Base-by-base conservation (phyloP, 768 basidiomycete species). In the Tricholoma bakamatsutake region DNA sequence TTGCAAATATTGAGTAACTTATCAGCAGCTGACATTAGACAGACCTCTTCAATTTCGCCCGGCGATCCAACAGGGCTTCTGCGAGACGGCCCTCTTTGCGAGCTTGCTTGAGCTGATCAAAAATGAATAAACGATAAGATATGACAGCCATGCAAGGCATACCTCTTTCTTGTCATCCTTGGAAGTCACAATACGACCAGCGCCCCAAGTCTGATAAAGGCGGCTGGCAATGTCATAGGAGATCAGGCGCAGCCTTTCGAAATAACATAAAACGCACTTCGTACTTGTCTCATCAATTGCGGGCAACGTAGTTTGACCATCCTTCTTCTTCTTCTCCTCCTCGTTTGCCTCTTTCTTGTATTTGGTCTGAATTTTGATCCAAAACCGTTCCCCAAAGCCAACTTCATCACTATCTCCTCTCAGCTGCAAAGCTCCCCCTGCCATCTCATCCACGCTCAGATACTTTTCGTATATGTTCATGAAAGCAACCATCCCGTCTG, bases 401-500 rank as follows among this genome's bases (percentile, higher is more conserved):
- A 92, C 87, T 59, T 85, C 84, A 52, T 93, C 90, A 59, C 84
- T 87, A 65, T 97, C 93, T 9, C 88, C 91, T 52, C 93, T 77
- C 34, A 96, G 74, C 54, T 86, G 79, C 53, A 95, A 68, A 37
- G 81, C 69, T 1, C 92, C 92, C 18, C 93, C 92, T 7, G 93
- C 92, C 28, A 89, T 84, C 64, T 94, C 90, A 62, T 96, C 93
- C 42, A 95, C 74, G 51, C 83, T 70, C 43, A 97, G 80, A 69
- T 90, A 94, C 65, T 87, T 95, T 66, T 93, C 91, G 64, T 95
- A 94, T 9, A 90, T 77, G 69, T 87, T 93, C 83, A 85, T 85
- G 66, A 94, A 88, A 6, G 90, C 88, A 48, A 89, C 83, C 87
- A 93, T 90, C 40, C 90, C 90, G 58, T 89, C 90, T 9, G 88